phyloP scores from a whole-genome alignment of 768 basidiomycete genomes.

The Amanita phalloides region DNA sequence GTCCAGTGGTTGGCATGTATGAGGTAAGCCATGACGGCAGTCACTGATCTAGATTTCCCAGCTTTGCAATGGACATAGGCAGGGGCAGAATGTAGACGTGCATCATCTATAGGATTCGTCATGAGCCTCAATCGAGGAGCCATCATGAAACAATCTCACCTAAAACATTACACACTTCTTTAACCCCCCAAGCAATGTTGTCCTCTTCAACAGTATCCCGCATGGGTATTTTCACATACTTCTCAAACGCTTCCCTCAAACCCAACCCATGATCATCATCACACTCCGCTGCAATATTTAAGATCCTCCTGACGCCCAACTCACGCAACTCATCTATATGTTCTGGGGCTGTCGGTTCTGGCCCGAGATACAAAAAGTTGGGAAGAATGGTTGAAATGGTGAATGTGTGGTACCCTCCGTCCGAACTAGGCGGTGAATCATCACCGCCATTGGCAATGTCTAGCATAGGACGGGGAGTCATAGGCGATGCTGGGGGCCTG shows the following conservation, averaged over 20 bases:
- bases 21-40: constrained; percentile 94
- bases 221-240: constrained; percentile 85
- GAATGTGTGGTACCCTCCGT: constrained; percentile 57
- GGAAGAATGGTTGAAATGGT: constrained; percentile 88
- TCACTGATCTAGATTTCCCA: constrained; percentile 92
- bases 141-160: constrained; percentile 38
- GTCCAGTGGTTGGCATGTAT: constrained; percentile 98
- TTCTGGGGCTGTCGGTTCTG: constrained; percentile 65
- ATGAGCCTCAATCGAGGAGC: neutral
- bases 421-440: constrained; percentile 42
- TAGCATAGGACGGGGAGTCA: constrained; percentile 54
- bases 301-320: constrained; percentile 75
- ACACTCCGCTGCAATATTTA: constrained; percentile 90
- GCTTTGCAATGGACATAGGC: constrained; percentile 96
- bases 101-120: constrained; percentile 55
- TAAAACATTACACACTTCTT: constrained; percentile 77
- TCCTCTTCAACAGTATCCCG: constrained; percentile 94
- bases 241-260: constrained; percentile 63
- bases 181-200: constrained; percentile 69
- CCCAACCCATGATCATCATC: constrained; percentile 70
- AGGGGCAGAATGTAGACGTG: constrained; percentile 76
- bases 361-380: constrained; percentile 83
- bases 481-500: constrained; percentile 44
- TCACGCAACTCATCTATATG: constrained; percentile 67
- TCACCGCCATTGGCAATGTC: constrained; percentile 15